Evolutionary conservation across 2,329 filamentous ascomycete genomes (phyloP).

Genomic region (Rosellinia necatrix): DNA sequence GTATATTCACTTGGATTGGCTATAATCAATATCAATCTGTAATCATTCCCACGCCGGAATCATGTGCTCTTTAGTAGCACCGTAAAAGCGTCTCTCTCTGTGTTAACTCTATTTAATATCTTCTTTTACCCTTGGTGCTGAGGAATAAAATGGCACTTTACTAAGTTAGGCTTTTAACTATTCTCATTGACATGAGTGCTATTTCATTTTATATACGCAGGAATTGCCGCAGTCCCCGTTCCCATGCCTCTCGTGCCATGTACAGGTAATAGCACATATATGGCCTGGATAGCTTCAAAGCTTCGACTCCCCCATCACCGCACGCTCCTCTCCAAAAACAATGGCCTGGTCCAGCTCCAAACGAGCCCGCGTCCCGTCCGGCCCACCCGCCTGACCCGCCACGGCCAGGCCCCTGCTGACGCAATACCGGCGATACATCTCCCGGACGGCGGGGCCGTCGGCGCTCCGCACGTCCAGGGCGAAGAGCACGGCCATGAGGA

Average conservation of each 20-base stretch:
- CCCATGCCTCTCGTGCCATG: neutral
- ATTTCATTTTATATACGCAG: no score
- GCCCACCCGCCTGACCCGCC: neutral
- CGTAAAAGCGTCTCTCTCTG: no score
- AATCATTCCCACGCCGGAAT: no score
- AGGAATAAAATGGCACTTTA: no score
- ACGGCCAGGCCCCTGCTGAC: constrained; percentile 35
- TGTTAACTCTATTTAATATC: no score
- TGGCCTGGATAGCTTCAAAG: no score
- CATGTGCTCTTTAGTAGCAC: no score
- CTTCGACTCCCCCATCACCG: neutral
- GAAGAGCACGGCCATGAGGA: constrained; percentile 50
- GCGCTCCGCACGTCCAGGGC: constrained; percentile 47
- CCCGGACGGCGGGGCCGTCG: constrained; percentile 43
- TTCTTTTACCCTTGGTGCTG: no score
- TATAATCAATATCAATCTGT: no score
- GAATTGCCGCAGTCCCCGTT: neutral
- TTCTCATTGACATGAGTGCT: no score
- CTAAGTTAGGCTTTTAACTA: no score
- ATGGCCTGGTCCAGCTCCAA: constrained; percentile 23
- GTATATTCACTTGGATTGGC: constrained; percentile 1
- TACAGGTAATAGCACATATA: neutral
- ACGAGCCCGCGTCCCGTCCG: neutral
- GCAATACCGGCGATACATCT: constrained; percentile 49
- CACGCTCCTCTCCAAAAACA: constrained; percentile 16